Evolutionary conservation across 2,329 filamentous ascomycete species (phyloP).

Genomic region (Nannizziopsis arthrosporioides): DNA sequence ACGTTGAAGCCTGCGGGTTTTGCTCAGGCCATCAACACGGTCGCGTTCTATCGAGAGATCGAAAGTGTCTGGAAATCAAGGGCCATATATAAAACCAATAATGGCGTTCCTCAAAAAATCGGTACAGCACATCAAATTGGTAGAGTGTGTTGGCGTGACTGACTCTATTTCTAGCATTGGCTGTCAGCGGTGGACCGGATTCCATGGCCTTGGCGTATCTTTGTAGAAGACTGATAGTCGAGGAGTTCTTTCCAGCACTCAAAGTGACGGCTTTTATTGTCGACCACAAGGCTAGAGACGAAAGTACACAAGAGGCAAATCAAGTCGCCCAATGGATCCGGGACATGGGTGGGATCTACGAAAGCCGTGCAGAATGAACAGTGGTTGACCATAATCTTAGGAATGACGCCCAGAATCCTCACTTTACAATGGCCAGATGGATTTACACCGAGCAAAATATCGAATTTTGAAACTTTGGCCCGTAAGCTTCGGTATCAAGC

Average conservation of each 20-base stretch:
- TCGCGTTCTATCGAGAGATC: slow-evolving; percentile 41
- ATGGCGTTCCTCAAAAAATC: slow-evolving; percentile 5
- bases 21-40: not conserved
- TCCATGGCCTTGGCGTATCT: slow-evolving; percentile 91
- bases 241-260: slow-evolving; percentile 17
- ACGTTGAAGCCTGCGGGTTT: slow-evolving; percentile 24
- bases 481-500: slow-evolving; percentile 61
- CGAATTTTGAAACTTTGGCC: slow-evolving; percentile 66
- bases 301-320: slow-evolving; percentile 44
- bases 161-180: slow-evolving; percentile 48
- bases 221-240: slow-evolving; percentile 42
- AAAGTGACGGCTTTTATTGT: slow-evolving; percentile 47
- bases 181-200: slow-evolving; percentile 85
- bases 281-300: slow-evolving; percentile 47
- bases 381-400: slow-evolving; percentile 17
- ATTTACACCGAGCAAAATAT: slow-evolving; percentile 33
- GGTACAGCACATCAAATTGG: slow-evolving; percentile 3
- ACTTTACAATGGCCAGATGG: slow-evolving; percentile 43
- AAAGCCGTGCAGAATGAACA: not conserved
- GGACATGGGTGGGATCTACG: slow-evolving; percentile 30
- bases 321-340: slow-evolving; percentile 39
- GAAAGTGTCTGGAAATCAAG: slow-evolving; percentile 27
- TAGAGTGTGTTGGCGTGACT: not conserved
- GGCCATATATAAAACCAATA: slow-evolving; percentile 28
- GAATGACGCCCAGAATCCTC: slow-evolving; percentile 27